Percentiles rank a stretch among this genome's conserved stretches.
Conservation (phyloP, 1,284 basidiomycete species). For the Entoloma clypeatum region DNA sequence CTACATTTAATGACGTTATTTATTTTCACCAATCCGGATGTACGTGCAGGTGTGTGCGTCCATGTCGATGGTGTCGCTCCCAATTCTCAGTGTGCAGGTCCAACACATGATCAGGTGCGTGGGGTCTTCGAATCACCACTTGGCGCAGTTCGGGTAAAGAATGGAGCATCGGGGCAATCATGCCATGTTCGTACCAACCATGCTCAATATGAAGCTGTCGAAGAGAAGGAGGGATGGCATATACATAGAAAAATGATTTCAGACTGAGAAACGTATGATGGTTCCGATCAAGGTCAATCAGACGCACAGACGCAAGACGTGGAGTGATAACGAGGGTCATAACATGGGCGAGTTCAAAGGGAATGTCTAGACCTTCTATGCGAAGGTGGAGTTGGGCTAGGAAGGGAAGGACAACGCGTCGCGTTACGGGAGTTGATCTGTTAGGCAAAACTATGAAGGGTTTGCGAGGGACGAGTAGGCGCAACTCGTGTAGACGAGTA, state of each 20-base stretch:
- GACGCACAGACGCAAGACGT: constrained; percentile 34
- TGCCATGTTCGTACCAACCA: constrained; percentile 41
- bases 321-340: constrained; percentile 42
- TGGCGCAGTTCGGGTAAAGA: constrained; percentile 29
- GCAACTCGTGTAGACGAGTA: constrained; percentile 40
- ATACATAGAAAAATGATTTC: constrained; percentile 40
- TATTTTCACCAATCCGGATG: constrained; percentile 6
- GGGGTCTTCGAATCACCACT: constrained; percentile 28
- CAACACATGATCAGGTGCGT: constrained; percentile 30
- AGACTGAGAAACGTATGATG: constrained; percentile 34
- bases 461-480: constrained; percentile 35
- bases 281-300: constrained; percentile 38
- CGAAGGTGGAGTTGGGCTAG: constrained; percentile 41
- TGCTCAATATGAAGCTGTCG: constrained; percentile 35
- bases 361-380: constrained; percentile 45
- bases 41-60: constrained; percentile 8
- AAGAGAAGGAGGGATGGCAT: constrained; percentile 36
- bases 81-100: constrained; percentile 20
- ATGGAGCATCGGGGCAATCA: constrained; percentile 31
- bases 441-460: constrained; percentile 16
- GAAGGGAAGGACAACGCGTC: constrained; percentile 33
- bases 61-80: constrained; percentile 13
- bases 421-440: constrained; percentile 22
- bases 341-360: constrained; percentile 45
- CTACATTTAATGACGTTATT: too few relatives aligned